phyloP scores from a whole-genome alignment of 495 filamentous ascomycete genomes.

The Chaetomium cochliodes region DNA sequence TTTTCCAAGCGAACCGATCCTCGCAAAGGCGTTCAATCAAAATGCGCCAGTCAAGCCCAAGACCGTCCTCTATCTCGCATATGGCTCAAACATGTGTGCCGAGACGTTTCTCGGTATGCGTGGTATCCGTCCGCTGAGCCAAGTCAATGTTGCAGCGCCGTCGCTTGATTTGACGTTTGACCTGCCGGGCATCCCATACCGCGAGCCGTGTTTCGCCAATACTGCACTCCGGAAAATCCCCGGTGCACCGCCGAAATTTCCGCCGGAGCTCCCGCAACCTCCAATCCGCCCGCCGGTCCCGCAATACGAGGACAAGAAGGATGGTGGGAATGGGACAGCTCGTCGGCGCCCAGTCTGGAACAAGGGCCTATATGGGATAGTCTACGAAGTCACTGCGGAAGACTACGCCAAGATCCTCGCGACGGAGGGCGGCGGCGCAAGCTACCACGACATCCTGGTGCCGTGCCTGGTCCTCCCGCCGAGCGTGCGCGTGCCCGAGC shows the following conservation, averaged over 20 bases:
- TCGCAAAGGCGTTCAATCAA: constrained; percentile 16
- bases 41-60: constrained; percentile 19
- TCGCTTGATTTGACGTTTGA: constrained; percentile 76
- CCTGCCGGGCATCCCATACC: constrained; percentile 80
- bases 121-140: constrained; percentile 74
- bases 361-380: constrained; percentile 83
- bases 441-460: constrained; percentile 80
- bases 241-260: constrained; percentile 33
- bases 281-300: constrained; percentile 15
- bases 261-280: constrained; percentile 33
- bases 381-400: constrained; percentile 81
- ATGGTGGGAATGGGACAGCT: constrained; percentile 32
- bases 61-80: constrained; percentile 87
- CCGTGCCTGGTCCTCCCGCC: constrained; percentile 67
- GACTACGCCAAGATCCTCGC: constrained; percentile 87
- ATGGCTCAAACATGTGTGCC: constrained; percentile 83
- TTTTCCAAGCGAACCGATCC: constrained; percentile 32
- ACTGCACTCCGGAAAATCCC: constrained; percentile 57
- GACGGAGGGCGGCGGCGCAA: constrained; percentile 81
- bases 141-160: constrained; percentile 77
- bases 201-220: constrained; percentile 91
- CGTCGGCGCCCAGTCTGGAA: constrained; percentile 54
- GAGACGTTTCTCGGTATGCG: constrained; percentile 72
- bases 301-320: constrained; percentile 4
- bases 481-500: constrained; percentile 42